A percentile compares a stretch with the other conserved stretches of the same genome.
Evolutionary conservation across 805 yeast genomes (phyloP).

Genomic region (Candida insectalens): DNA sequence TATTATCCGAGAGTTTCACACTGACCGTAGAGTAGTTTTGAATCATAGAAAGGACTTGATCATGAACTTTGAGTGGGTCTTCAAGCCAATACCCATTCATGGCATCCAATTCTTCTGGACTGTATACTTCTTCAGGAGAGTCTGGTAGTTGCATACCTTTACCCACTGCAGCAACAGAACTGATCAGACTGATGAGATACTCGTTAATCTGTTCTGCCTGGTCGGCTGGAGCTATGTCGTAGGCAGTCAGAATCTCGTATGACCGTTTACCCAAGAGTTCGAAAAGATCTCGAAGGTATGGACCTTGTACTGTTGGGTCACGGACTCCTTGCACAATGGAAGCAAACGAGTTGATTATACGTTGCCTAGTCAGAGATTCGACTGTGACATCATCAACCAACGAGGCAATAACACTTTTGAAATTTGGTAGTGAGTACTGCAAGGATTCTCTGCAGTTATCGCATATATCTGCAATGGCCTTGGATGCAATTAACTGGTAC

Average conservation of each 20-base stretch:
- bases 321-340: conserved; percentile 49
- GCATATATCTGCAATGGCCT: conserved; percentile 51
- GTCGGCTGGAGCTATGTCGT: conserved; percentile 4
- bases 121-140: conserved; percentile 34
- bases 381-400: conserved; percentile 30
- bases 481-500: conserved; percentile 33
- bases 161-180: conserved; percentile 62
- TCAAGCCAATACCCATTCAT: conserved; percentile 35
- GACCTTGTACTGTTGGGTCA: conserved; percentile 36
- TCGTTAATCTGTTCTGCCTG: conserved; percentile 25
- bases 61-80: conserved; percentile 39
- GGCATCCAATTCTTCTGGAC: conserved; percentile 19
- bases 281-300: conserved; percentile 15
- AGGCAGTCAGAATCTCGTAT: conserved; percentile 5
- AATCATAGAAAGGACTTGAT: conserved; percentile 31
- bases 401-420: conserved; percentile 37
- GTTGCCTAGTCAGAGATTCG: conserved; percentile 41
- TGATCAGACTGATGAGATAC: conserved; percentile 45
- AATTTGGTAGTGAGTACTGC: conserved; percentile 32
- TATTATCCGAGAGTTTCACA: conserved; percentile 28
- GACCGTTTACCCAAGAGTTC: conserved; percentile 15
- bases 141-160: conserved; percentile 56
- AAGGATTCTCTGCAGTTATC: conserved; percentile 40
- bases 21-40: conserved; percentile 31
- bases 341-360: conserved; percentile 52